Evolutionary conservation across 371 early-diverging fungal species (phyloP).

Genomic region (Syncephalastrum monosporum): DNA sequence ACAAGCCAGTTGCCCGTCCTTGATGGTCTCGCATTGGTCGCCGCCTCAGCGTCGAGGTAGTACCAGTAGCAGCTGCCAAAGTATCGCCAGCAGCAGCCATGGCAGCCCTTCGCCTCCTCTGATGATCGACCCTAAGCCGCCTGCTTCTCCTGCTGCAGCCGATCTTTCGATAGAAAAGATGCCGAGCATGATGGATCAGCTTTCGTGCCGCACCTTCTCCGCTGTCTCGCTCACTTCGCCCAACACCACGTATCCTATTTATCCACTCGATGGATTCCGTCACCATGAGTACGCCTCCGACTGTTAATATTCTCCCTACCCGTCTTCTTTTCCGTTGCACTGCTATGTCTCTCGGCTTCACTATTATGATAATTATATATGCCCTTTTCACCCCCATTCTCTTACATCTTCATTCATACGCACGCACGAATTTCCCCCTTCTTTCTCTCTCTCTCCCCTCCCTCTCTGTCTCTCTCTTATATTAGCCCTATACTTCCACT

Average conservation of each 20-base stretch:
- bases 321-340: not conserved
- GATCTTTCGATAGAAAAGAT: constrained; percentile 18
- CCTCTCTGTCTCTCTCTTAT: constrained; percentile 1
- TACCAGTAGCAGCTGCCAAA: no score
- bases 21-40: constrained; percentile 13
- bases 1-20: constrained; percentile 25
- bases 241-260: constrained; percentile 18
- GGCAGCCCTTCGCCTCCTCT: constrained; percentile 3
- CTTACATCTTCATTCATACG: not conserved
- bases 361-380: not conserved
- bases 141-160: constrained; percentile 4
- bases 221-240: constrained; percentile 20
- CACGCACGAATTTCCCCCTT: not conserved
- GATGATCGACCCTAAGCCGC: constrained; percentile 8
- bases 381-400: not conserved
- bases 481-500: constrained; percentile 1
- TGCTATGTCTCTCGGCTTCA: not conserved
- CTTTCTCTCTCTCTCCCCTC: constrained; percentile 4
- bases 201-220: constrained; percentile 34
- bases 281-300: constrained; percentile 11
- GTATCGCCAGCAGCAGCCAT: not conserved
- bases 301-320: not conserved
- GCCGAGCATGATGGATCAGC: constrained; percentile 30
- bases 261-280: constrained; percentile 9
- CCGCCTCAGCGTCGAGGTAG: not conserved